Base-by-base conservation (phyloP, 345 rosid species). In the Gossypioides kirkii region DNA sequence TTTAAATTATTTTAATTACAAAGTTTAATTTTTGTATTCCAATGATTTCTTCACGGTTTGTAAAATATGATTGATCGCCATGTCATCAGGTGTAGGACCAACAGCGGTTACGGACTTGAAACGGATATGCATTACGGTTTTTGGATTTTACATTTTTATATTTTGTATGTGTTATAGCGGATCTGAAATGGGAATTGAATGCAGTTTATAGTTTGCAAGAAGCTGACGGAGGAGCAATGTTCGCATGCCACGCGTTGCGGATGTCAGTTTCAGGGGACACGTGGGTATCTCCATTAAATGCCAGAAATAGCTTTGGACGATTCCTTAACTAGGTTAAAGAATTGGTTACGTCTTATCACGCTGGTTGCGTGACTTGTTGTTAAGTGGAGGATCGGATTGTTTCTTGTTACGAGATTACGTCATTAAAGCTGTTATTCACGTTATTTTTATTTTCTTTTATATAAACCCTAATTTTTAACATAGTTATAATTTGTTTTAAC, bases 301-400 rank as follows among this genome's bases (percentile, higher is more conserved):
- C 25, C 28, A 56, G 25, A 20, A 55, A 22, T 55, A 22, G 60
- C 13, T 55, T 20, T 22, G 60, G 28, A 55, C 28, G 60, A 55
- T 20, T 55, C 14, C 60, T 55, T 55, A 55, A 20, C 14, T 3
- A 1, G 8, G 46, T 43, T 43, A 32, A 32, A 12, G 6, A 54
- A 60, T 77, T 70, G 16, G 61, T 77, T 75, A 68, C 80, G 83
- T 77, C 82, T 46, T 47, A 54, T 78, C 85, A 61, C 82, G 72
- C 74, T 11, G 80, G 81, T 78, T 81, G 69, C 81, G 78, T 83
- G 86, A 76, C 61, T 36, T 58, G 4, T 13, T 14, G 79, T 83
- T 79, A 23, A 69, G 82, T 80, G 2, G 23, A 53, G 25, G 73
- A 59, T 66, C 66, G 82, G 79, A 81, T 65, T 75, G 65, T 74